phyloP scores from a whole-genome alignment of 768 basidiomycete genomes.

The Russula brevipes region DNA sequence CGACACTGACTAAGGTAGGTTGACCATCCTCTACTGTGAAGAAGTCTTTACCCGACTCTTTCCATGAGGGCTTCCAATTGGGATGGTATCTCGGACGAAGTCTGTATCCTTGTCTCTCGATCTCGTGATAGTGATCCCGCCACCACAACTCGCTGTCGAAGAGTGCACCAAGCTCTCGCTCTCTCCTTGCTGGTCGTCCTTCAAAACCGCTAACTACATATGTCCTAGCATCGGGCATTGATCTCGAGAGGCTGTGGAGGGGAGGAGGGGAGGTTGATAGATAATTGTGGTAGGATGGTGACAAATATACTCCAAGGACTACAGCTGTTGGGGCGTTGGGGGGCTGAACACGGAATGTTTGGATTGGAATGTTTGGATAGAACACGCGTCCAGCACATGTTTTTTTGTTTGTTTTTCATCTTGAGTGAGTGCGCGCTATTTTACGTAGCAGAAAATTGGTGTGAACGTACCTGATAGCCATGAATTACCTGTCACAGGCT shows the following conservation, averaged over 20 bases:
- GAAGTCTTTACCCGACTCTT: not conserved
- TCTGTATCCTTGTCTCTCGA: not conserved
- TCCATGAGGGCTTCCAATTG: not conserved
- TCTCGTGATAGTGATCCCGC: not conserved
- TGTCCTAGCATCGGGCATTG: not conserved
- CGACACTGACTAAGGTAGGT: constrained; percentile 5
- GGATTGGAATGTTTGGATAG: not conserved
- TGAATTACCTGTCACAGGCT: not conserved
- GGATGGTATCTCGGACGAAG: constrained; percentile 3
- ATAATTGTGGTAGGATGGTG: not conserved
- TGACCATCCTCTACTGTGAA: constrained; percentile 3
- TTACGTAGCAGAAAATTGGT: not conserved
- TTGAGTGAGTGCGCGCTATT: no score
- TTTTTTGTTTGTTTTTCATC: not conserved
- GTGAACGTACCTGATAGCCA: not conserved
- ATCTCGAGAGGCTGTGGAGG: not conserved
- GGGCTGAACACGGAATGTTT: no score
- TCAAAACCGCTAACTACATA: not conserved
- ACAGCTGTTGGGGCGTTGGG: no score
- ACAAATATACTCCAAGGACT: no score
- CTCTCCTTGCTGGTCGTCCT: not conserved
- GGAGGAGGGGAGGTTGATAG: not conserved
- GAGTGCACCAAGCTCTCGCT: not conserved
- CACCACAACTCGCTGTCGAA: constrained; percentile 1
- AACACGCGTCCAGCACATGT: not conserved